A percentile compares a stretch with the other conserved stretches of the same genome.
Conservation (phyloP, 257 asterid genomes). For the Leonotis leonurus region DNA sequence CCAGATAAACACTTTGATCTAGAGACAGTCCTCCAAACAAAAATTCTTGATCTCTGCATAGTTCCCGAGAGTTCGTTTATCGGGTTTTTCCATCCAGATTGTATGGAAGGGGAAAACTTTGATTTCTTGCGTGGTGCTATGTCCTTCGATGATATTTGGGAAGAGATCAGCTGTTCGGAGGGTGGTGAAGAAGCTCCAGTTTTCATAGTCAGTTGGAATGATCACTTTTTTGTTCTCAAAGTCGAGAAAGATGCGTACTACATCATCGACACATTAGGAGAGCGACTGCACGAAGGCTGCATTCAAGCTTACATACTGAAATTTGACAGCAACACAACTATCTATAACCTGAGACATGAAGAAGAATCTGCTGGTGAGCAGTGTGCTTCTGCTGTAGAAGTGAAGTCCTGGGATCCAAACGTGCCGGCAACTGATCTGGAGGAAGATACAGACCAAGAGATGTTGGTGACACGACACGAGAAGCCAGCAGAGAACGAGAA, state of each 20-base stretch:
- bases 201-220: slow-evolving; percentile 88
- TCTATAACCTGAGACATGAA: slow-evolving; percentile 42
- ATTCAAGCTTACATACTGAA: slow-evolving; percentile 78
- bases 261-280: slow-evolving; percentile 86
- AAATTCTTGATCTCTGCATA: slow-evolving; percentile 47
- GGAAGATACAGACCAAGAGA: neutral
- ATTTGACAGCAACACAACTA: slow-evolving; percentile 50
- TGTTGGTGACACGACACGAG: slow-evolving; percentile 16
- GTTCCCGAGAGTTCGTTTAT: slow-evolving; percentile 66
- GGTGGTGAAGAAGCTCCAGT: slow-evolving; percentile 43
- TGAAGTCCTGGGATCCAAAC: slow-evolving; percentile 14
- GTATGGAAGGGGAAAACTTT: slow-evolving; percentile 53
- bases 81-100: slow-evolving; percentile 76
- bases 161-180: slow-evolving; percentile 48
- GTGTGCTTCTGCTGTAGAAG: slow-evolving; percentile 16
- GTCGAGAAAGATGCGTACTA: slow-evolving; percentile 69
- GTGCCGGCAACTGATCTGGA: slow-evolving; percentile 13
- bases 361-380: slow-evolving; percentile 33
- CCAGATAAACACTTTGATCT: slow-evolving; percentile 93
- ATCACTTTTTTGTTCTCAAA: slow-evolving; percentile 81
- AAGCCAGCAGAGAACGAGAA: slow-evolving; percentile 32
- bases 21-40: slow-evolving; percentile 76
- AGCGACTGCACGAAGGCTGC: slow-evolving; percentile 87
- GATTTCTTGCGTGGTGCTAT: slow-evolving; percentile 79
- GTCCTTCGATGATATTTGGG: slow-evolving; percentile 92